A percentile compares a stretch with the other conserved stretches of the same genome.
Conservation (phyloP, 371 early-diverging fungal genomes). For the Rhizomucor pusillus region DNA sequence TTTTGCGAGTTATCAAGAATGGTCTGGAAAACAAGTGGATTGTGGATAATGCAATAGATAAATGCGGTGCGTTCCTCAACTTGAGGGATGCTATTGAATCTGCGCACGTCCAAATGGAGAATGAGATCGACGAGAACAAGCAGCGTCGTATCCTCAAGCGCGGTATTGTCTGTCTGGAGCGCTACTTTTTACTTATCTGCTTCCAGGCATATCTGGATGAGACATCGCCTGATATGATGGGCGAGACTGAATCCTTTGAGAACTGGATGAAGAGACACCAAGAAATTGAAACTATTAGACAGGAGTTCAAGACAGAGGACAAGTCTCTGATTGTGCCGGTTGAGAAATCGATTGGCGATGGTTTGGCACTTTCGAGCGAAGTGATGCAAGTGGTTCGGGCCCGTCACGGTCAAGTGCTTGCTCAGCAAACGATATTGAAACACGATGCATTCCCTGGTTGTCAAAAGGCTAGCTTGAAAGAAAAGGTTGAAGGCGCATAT, state of each 20-base stretch:
- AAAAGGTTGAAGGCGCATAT: conserved; percentile 67
- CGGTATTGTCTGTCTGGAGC: conserved; percentile 45
- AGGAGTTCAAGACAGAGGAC: conserved; percentile 43
- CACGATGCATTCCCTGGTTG: conserved; percentile 73
- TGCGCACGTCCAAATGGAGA: conserved; percentile 50
- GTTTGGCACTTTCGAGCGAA: conserved; percentile 63
- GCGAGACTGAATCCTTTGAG: conserved; percentile 53
- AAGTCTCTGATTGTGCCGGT: conserved; percentile 52
- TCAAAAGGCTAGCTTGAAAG: conserved; percentile 63
- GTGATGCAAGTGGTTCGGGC: conserved; percentile 58
- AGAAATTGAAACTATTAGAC: conserved; percentile 58
- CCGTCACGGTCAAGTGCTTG: conserved; percentile 63
- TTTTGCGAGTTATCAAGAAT: conserved; percentile 62
- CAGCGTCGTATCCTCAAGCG: conserved; percentile 34
- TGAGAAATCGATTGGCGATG: conserved; percentile 57
- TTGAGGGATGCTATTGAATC: conserved; percentile 57
- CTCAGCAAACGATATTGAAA: conserved; percentile 66
- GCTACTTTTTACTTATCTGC: conserved; percentile 66
- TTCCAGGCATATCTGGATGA: conserved; percentile 59
- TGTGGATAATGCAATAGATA: conserved; percentile 62
- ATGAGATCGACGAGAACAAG: conserved; percentile 29
- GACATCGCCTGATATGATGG: conserved; percentile 34
- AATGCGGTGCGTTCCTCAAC: conserved; percentile 45
- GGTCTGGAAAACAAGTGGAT: conserved; percentile 60
- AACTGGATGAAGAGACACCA: conserved; percentile 60